Conservation (phyloP, 345 rosid genomes). For the Corymbia maculata region DNA sequence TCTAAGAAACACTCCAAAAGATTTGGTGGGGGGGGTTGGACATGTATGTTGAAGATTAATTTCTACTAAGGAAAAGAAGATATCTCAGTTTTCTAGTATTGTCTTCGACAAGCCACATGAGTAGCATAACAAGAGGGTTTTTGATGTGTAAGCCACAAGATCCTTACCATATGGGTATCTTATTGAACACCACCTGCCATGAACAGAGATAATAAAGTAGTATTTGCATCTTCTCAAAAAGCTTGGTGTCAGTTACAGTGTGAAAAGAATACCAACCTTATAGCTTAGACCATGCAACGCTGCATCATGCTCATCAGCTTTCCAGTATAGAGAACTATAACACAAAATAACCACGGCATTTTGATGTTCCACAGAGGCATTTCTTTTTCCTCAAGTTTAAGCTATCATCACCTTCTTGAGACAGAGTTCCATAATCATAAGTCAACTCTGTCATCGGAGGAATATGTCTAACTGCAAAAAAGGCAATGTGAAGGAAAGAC, state of each 20-base stretch:
- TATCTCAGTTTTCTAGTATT: not conserved
- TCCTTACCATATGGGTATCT: not conserved
- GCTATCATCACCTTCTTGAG: slow-evolving; percentile 5
- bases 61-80: not conserved
- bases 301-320: not conserved
- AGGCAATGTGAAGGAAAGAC: slow-evolving; percentile 47
- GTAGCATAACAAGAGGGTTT: not conserved
- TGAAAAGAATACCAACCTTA: not conserved
- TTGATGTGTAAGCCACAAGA: not conserved
- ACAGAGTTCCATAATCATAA: slow-evolving; percentile 62
- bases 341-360: slow-evolving; percentile 50
- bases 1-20: not conserved
- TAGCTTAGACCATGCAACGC: not conserved
- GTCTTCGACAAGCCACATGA: not conserved
- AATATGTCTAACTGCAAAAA: slow-evolving; percentile 64
- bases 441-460: slow-evolving; percentile 87
- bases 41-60: not conserved
- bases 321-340: not conserved
- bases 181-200: not conserved
- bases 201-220: not conserved
- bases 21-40: not conserved
- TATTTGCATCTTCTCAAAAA: not conserved
- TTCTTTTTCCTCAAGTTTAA: slow-evolving; percentile 28
- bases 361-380: slow-evolving; percentile 56
- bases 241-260: not conserved